Percentiles rank a stretch among this genome's conserved stretches.
Evolutionary conservation across 352 stramenopile genomes (phyloP).

Genomic region (Pythium biforme): DNA sequence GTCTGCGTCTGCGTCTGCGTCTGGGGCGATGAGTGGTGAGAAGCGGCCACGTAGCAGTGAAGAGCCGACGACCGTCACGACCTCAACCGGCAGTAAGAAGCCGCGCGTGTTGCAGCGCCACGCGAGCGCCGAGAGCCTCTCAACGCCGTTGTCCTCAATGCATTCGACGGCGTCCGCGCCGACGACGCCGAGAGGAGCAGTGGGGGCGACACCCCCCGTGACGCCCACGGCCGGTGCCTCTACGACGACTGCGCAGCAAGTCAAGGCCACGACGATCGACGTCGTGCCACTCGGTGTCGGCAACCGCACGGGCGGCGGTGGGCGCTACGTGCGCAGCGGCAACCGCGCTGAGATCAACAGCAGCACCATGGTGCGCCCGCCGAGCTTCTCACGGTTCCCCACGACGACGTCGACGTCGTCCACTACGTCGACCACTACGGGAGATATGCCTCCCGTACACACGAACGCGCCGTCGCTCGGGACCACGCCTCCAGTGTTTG

Average conservation of each 20-base stretch:
- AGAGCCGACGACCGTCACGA: constrained; percentile 19
- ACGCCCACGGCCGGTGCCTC: too few relatives aligned
- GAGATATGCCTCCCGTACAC: not conserved
- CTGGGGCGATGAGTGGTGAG: constrained; percentile 13
- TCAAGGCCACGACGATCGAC: constrained; percentile 45
- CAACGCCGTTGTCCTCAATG: not conserved
- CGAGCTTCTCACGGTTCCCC: constrained; percentile 13
- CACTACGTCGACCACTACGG: too few relatives aligned
- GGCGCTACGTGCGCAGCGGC: constrained; percentile 68
- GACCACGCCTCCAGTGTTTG: not conserved
- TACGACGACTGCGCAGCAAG: constrained; percentile 32
- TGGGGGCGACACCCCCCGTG: not conserved
- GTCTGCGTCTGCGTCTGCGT: not conserved
- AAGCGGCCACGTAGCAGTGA: constrained; percentile 25
- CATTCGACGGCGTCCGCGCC: not conserved
- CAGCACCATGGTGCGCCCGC: constrained; percentile 5
- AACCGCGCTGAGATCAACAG: constrained; percentile 29
- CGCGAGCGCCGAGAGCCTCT: constrained; percentile 12
- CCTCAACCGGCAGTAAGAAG: constrained; percentile 8
- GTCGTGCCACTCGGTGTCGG: constrained; percentile 49
- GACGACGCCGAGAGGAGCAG: constrained; percentile 10
- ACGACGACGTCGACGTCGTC: not conserved
- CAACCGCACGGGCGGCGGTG: constrained; percentile 36
- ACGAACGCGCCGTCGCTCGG: not conserved
- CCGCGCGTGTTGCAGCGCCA: constrained; percentile 14